Percentiles rank a stretch among this genome's conserved stretches.
phyloP scores from a whole-genome alignment of 2,329 filamentous ascomycete species.

The Ophiostoma himal-ulmi region DNA sequence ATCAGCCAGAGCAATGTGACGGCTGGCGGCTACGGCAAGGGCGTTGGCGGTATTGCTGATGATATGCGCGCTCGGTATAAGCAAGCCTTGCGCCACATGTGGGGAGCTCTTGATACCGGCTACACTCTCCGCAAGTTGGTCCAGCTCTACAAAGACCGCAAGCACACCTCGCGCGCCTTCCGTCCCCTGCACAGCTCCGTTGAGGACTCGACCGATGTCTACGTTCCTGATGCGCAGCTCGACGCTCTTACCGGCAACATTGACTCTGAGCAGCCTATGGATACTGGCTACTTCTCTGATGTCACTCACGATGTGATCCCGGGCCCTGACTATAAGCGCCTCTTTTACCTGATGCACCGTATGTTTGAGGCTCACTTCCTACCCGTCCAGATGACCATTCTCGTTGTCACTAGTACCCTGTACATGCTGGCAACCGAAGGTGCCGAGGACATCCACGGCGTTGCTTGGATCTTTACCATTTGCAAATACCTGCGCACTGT shows the following conservation, averaged over 20 bases:
- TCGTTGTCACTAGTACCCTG: constrained; percentile 56
- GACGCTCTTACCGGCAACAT: constrained; percentile 26
- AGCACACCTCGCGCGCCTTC: constrained; percentile 50
- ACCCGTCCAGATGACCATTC: constrained; percentile 60
- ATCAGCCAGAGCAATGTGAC: constrained; percentile 69
- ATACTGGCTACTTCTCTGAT: constrained; percentile 51
- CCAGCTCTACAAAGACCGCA: constrained; percentile 54
- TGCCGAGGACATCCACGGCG: constrained; percentile 45
- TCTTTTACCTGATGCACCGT: constrained; percentile 56
- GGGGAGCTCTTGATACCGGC: constrained; percentile 65
- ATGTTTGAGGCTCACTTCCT: constrained; percentile 71
- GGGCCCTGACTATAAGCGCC: constrained; percentile 49
- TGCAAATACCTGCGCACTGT: constrained; percentile 55
- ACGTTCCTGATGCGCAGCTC: constrained; percentile 42
- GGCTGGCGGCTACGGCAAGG: constrained; percentile 49
- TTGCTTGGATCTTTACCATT: constrained; percentile 55
- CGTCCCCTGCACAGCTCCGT: constrained; percentile 50
- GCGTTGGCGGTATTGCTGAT: constrained; percentile 47
- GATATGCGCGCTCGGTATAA: constrained; percentile 63
- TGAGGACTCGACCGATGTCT: constrained; percentile 42
- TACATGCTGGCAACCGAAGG: constrained; percentile 52
- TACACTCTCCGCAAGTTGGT: constrained; percentile 55
- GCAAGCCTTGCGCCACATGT: constrained; percentile 70
- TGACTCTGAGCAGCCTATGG: constrained; percentile 35
- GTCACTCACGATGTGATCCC: constrained; percentile 47